Percentiles rank a stretch among this genome's conserved stretches.
Conservation (phyloP, 73 alveolate species). For the Paramecium biaurelia region DNA sequence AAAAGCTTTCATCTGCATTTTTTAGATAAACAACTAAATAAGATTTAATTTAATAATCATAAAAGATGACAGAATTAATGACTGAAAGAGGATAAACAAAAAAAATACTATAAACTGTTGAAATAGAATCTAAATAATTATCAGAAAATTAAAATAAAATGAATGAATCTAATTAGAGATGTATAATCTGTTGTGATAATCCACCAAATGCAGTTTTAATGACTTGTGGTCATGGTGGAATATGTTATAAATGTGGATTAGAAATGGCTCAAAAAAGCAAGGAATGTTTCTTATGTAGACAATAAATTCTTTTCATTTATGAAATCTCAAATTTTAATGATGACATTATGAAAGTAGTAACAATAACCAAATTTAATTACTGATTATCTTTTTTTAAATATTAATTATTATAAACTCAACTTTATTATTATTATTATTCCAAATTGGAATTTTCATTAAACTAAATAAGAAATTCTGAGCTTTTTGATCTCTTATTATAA, state of each 20-base stretch:
- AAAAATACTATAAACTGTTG: neutral
- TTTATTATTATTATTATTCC: neutral
- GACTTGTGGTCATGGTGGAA: slow-evolving; percentile 68
- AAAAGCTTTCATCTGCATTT: neutral
- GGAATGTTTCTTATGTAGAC: slow-evolving; percentile 39
- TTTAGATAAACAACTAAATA: neutral
- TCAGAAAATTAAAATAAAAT: neutral
- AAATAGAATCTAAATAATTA: neutral
- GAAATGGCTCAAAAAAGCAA: neutral
- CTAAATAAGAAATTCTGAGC: neutral
- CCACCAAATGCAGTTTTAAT: slow-evolving; percentile 52
- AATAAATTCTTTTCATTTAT: neutral
- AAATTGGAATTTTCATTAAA: neutral
- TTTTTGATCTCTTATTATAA: neutral
- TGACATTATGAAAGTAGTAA: neutral
- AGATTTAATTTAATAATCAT: neutral
- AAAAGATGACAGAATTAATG: neutral
- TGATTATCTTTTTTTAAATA: neutral
- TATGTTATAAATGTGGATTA: slow-evolving; percentile 62
- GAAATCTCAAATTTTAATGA: neutral
- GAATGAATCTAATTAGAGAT: neutral
- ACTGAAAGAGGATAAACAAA: neutral
- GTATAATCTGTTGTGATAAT: slow-evolving; percentile 52
- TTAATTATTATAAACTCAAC: neutral
- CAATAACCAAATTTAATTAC: neutral